phyloP scores from a whole-genome alignment of 257 asterid species.

The Cynanchum wilfordii region DNA sequence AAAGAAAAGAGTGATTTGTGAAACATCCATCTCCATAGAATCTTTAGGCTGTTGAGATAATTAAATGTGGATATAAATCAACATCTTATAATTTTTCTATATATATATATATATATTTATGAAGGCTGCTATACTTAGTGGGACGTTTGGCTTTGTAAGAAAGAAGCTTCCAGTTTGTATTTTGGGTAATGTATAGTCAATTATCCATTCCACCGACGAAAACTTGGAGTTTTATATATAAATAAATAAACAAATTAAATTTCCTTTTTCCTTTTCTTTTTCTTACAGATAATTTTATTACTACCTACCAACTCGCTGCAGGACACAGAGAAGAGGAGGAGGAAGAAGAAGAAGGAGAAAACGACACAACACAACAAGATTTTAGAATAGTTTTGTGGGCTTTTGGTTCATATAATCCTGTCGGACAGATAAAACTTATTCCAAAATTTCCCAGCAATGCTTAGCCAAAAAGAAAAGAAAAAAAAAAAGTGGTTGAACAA shows the following conservation, averaged over 20 bases:
- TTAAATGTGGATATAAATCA: background rate
- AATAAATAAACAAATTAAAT: too few relatives aligned
- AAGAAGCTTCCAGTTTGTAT: background rate
- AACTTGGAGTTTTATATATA: background rate
- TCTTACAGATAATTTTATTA: background rate
- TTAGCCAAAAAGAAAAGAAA: background rate
- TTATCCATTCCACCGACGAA: slow-evolving; percentile 34
- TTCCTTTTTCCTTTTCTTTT: background rate
- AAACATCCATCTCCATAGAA: slow-evolving; percentile 3
- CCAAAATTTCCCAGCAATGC: background rate
- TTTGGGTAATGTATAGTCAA: background rate
- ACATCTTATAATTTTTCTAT: background rate
- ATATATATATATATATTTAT: background rate
- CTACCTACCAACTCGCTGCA: slow-evolving; percentile 6
- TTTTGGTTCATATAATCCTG: background rate
- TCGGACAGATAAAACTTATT: background rate
- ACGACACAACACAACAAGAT: slow-evolving; percentile 10
- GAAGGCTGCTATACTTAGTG: background rate
- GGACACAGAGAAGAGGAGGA: background rate
- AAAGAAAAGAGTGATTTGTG: background rate
- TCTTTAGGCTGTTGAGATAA: slow-evolving; percentile 6
- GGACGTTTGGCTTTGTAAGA: slow-evolving; percentile 7
- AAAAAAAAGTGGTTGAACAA: too few relatives aligned
- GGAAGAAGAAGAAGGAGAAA: slow-evolving; percentile 7
- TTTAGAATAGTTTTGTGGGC: background rate